Conservation (phyloP, 1,284 basidiomycete genomes). For the Apiotrichum brassicae region DNA sequence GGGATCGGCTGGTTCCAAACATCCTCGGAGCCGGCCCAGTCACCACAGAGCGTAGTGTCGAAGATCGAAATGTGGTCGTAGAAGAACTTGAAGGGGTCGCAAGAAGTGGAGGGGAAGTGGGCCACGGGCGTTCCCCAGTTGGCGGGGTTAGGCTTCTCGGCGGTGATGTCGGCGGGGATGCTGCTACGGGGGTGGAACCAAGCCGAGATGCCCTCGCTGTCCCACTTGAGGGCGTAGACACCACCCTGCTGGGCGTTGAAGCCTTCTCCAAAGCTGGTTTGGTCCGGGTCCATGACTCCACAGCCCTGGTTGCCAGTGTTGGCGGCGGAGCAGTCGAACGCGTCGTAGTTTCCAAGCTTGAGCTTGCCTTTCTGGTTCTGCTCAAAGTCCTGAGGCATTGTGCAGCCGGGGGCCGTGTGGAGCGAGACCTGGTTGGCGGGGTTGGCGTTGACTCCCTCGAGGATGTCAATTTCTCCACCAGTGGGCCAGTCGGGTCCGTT, state of each 20-base stretch:
- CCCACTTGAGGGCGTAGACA: conserved; percentile 60
- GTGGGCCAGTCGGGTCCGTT: conserved; percentile 52
- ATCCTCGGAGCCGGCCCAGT: conserved; percentile 64
- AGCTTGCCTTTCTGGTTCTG: conserved; percentile 55
- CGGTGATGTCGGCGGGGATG: conserved; percentile 67
- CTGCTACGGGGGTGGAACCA: conserved; percentile 69
- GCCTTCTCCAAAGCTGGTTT: conserved; percentile 39
- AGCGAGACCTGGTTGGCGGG: conserved; percentile 47
- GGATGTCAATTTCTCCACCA: conserved; percentile 54
- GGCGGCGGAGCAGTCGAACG: conserved; percentile 41
- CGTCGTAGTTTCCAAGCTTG: conserved; percentile 44
- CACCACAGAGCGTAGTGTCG: conserved; percentile 55
- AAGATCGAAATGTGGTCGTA: conserved; percentile 59
- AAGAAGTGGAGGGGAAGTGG: conserved; percentile 62
- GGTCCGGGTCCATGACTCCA: conserved; percentile 37
- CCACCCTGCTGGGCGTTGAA: conserved; percentile 48
- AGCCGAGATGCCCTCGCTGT: conserved; percentile 62
- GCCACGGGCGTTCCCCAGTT: conserved; percentile 70
- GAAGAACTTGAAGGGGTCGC: conserved; percentile 70
- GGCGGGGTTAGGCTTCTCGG: conserved; percentile 60
- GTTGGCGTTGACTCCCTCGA: conserved; percentile 50
- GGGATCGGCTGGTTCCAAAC: conserved; percentile 58
- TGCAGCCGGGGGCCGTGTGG: conserved; percentile 49
- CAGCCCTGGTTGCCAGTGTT: conserved; percentile 48
- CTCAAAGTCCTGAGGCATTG: conserved; percentile 51